These are phyloP conservation scores for Cicer judaicum DNA, from an alignment of 306 rosid genomes.

Conservation along the genomic window DNA sequence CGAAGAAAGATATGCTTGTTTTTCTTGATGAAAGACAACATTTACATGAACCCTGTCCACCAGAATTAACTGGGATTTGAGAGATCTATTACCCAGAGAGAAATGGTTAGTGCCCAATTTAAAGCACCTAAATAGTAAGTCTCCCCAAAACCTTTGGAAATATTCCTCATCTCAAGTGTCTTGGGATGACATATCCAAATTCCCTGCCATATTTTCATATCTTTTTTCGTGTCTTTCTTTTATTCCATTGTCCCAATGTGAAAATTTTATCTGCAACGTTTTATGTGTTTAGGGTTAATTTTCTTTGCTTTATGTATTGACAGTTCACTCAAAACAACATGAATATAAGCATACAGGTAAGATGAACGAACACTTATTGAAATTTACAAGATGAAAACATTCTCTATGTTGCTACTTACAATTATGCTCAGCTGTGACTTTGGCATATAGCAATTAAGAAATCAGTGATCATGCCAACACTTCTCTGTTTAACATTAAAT, in stretches of 20 bases:
- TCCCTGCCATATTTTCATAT: not conserved
- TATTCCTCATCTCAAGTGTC: constrained; percentile 12
- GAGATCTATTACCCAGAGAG: constrained; percentile 4
- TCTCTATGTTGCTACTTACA: not conserved
- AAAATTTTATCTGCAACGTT: not conserved
- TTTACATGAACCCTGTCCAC: not conserved
- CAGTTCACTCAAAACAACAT: not conserved
- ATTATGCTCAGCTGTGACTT: not conserved
- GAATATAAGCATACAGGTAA: not conserved
- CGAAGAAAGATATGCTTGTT: constrained; percentile 11
- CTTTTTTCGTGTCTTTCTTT: not conserved
- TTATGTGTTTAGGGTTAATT: not conserved
- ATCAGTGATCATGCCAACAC: not conserved
- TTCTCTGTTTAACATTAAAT: not conserved
- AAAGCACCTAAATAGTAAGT: not conserved
- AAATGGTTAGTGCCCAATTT: not conserved
- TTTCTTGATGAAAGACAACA: constrained; percentile 6
- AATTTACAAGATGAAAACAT: constrained; percentile 29
- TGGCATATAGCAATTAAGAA: constrained; percentile 5
- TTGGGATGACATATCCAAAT: not conserved
- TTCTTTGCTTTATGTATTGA: not conserved
- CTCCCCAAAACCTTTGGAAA: constrained; percentile 8
- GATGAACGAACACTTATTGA: constrained; percentile 24
- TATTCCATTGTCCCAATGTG: not conserved
- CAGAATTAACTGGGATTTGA: constrained; percentile 17